These are phyloP conservation scores for Coemansia pectinata DNA, from an alignment of 192 early-diverging fungal genomes.

Conservation along the genomic window DNA sequence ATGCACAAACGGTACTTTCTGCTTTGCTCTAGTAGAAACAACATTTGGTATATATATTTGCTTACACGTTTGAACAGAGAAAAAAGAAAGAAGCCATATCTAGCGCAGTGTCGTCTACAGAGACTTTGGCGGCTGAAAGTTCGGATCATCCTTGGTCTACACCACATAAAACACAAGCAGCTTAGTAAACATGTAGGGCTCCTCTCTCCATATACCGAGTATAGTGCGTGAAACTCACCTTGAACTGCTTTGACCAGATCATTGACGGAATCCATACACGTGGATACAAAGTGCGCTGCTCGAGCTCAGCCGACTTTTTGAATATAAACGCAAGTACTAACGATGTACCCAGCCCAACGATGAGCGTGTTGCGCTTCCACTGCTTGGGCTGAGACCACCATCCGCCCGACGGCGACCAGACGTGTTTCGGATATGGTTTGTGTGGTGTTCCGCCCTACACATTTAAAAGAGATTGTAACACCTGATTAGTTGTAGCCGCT, in stretches of 20 bases:
- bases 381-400: slow-evolving; percentile 66
- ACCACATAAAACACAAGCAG: background rate
- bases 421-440: slow-evolving; percentile 53
- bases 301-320: slow-evolving; percentile 62
- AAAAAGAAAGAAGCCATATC: background rate
- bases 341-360: slow-evolving; percentile 24
- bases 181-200: background rate
- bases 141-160: slow-evolving; percentile 41
- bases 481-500: background rate
- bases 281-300: slow-evolving; percentile 51
- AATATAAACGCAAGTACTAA: slow-evolving; percentile 52
- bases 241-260: slow-evolving; percentile 58
- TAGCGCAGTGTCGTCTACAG: slow-evolving; percentile 13
- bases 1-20: background rate
- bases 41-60: background rate
- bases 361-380: slow-evolving; percentile 58
- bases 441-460: slow-evolving; percentile 50
- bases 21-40: background rate
- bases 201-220: too few species aligned
- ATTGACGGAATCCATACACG: slow-evolving; percentile 58
- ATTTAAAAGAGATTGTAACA: background rate
- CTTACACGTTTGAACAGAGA: background rate
- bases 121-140: slow-evolving; percentile 57
- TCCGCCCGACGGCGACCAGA: slow-evolving; percentile 60
- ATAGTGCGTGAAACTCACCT: slow-evolving; percentile 13